Conservation (phyloP, 2,329 filamentous ascomycete species). For the Colletotrichum eremochloae region DNA sequence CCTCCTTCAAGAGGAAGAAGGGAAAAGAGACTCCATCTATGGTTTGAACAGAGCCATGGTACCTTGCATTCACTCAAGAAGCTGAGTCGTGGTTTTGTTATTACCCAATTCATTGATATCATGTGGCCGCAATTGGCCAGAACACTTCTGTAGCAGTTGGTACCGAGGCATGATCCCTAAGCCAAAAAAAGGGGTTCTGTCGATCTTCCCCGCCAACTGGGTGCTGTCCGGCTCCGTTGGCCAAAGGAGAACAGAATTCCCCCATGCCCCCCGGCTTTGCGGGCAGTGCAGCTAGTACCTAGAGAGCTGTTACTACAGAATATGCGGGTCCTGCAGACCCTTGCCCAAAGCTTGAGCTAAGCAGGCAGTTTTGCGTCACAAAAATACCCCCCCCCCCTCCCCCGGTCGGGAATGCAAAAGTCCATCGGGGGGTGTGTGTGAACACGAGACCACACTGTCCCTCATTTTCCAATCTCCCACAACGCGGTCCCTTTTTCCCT, state of each 20-base stretch:
- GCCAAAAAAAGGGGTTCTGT: conserved; percentile 16
- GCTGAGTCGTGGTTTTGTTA: neutral
- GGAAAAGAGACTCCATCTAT: neutral
- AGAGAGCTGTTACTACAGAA: too few species aligned
- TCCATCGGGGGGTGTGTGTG: conserved; percentile 21
- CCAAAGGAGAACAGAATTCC: neutral
- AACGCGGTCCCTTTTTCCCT: neutral
- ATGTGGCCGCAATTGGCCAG: neutral
- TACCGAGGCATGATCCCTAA: neutral
- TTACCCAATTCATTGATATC: neutral
- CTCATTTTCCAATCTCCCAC: conserved; percentile 16
- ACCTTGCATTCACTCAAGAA: neutral
- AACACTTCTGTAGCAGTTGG: conserved; percentile 4
- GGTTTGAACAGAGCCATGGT: neutral
- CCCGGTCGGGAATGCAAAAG: conserved; percentile 15
- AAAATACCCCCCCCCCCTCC: conserved; percentile 17
- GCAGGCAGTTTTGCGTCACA: conserved; percentile 34
- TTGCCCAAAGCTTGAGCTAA: conserved; percentile 33
- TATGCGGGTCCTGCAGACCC: neutral
- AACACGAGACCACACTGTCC: conserved; percentile 33
- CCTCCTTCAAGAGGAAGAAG: neutral
- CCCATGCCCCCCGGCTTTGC: conserved; percentile 7
- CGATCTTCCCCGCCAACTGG: conserved; percentile 16
- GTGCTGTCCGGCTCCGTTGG: neutral
- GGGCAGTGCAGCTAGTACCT: conserved; percentile 14